Evolutionary conservation across 139 green algal genomes (phyloP), one percentile per base, ranked within the genome.

Genomic region (Chlamydomonas eustigma): DNA sequence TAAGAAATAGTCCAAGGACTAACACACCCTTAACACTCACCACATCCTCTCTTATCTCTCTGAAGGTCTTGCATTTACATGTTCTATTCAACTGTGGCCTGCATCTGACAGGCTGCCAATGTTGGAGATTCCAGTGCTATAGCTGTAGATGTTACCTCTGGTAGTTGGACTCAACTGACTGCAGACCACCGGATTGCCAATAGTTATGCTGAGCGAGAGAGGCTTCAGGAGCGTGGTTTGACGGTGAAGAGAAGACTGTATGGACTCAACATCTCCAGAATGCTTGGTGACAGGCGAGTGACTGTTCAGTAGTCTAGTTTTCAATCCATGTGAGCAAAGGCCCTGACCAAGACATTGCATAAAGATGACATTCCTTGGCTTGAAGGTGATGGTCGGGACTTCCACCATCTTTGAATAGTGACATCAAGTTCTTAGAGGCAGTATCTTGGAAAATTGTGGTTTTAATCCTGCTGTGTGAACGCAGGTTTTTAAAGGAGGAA

Each of bases 211-310:
- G 85, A 90, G 74, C 80, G 76, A 24, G 51, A 76, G 39, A 80
- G 85, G 5, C 76, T 90, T 31, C 36, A 71, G 34, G n/a, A 71
- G 22, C 81, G 77, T 4, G 83, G 79, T 0, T 77, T 81, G 52
- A 80, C 74, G 2, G 83, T 84, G 28, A 68, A 76, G 37, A 80
- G 25, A 5, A 77, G 84, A 18, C 77, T 86, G 39, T 90, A 84
- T 72, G 85, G 85, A 25, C 85, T 90, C 28, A 88, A 88, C 78
- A 86, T 90, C 64, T 83, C 78, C 4, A 81, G 85, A 67, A 87
- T 88, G 80, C 76, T 90, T 50, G 85, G 85, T 30, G 85, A 90
- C 75, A 80, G 71, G 70, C 78, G 44, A 12, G 44, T n/a, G n/a
- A n/a, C n/a, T n/a, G n/a, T n/a, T n/a, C n/a, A n/a, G n/a, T n/a